Conservation (phyloP, 2,329 filamentous ascomycete species). For the Pleomassaria siparia region DNA sequence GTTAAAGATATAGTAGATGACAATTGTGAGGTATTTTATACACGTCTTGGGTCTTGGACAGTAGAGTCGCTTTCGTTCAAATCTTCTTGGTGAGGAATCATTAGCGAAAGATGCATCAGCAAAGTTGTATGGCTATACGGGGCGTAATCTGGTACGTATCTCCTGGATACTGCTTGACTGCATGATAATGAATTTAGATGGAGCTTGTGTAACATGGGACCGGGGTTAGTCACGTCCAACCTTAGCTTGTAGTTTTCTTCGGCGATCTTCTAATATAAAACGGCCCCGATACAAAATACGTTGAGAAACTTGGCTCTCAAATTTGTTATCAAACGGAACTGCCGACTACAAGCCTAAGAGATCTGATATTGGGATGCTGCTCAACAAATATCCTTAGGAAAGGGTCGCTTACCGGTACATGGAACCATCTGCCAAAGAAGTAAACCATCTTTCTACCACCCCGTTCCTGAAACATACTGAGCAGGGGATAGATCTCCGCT, state of each 20-base stretch:
- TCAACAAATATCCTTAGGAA: background rate
- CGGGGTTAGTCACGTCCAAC: slow-evolving; percentile 8
- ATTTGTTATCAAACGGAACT: slow-evolving; percentile 12
- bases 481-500: background rate
- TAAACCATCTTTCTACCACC: background rate
- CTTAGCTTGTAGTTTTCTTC: too few species aligned
- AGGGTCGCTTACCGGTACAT: slow-evolving; percentile 1
- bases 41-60: background rate
- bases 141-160: slow-evolving; percentile 6
- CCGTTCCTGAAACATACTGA: background rate
- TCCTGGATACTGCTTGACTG: slow-evolving; percentile 17
- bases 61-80: background rate
- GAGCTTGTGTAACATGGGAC: slow-evolving; percentile 12
- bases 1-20: background rate
- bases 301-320: too few species aligned
- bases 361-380: slow-evolving; percentile 2
- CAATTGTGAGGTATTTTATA: background rate
- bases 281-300: background rate
- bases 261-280: background rate
- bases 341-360: slow-evolving; percentile 6
- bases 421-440: background rate
- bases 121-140: background rate
- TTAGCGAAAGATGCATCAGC: background rate
- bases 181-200: slow-evolving; percentile 15
- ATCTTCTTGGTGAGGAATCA: background rate